These are phyloP conservation scores for Brettanomyces nanus DNA, from an alignment of 805 yeast species.

Conservation along the genomic window DNA sequence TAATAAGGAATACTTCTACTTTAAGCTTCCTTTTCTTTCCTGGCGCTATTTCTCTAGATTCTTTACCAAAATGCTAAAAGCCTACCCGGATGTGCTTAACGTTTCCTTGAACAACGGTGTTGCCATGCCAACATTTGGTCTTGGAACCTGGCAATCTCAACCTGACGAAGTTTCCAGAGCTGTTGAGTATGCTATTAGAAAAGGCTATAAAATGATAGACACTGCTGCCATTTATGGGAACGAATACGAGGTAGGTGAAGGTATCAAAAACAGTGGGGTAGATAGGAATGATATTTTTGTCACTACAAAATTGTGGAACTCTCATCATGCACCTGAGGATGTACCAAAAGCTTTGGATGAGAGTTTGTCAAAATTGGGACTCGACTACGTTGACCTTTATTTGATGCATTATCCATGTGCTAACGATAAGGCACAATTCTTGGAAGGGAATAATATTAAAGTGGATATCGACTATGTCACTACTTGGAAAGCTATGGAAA, in stretches of 20 bases:
- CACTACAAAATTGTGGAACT: conserved; percentile 66
- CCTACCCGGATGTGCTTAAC: too few species aligned
- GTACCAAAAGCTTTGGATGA: conserved; percentile 33
- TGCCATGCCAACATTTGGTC: conserved; percentile 57
- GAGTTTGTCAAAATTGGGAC: conserved; percentile 31
- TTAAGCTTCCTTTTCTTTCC: too few species aligned
- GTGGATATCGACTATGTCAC: conserved; percentile 71
- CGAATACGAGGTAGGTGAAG: conserved; percentile 35
- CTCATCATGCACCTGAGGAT: conserved; percentile 29
- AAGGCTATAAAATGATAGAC: conserved; percentile 42
- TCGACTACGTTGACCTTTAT: conserved; percentile 38
- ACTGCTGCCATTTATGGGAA: conserved; percentile 44
- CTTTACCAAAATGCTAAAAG: too few species aligned
- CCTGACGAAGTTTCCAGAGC: conserved; percentile 11
- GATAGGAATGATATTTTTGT: conserved; percentile 51
- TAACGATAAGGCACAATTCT: conserved; percentile 44
- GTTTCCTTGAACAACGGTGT: conserved; percentile 53
- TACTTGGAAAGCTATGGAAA: conserved; percentile 64
- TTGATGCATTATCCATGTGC: conserved; percentile 43
- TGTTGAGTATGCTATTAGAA: conserved; percentile 20
- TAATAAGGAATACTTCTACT: too few species aligned
- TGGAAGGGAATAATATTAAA: too few species aligned
- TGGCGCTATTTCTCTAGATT: too few species aligned
- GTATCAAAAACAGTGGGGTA: conserved; percentile 35
- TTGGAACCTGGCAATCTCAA: conserved; percentile 69